phyloP scores from a whole-genome alignment of 2,329 filamentous ascomycete genomes.

The Aspergillus sojae region DNA sequence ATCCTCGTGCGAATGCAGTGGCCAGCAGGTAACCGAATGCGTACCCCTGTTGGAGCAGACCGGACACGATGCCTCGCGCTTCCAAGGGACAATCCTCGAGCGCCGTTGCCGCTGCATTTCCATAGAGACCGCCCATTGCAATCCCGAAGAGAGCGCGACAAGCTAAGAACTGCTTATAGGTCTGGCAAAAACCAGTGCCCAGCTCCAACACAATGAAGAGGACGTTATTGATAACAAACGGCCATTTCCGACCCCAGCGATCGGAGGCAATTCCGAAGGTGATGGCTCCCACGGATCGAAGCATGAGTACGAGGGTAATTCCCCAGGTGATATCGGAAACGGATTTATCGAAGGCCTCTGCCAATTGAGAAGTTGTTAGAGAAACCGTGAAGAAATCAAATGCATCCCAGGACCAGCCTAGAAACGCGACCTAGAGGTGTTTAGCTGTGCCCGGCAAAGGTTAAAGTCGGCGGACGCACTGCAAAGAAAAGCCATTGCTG shows the following conservation, averaged over 20 bases:
- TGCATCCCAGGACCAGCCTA: constrained; percentile 59
- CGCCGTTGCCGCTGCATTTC: constrained; percentile 64
- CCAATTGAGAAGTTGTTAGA: constrained; percentile 57
- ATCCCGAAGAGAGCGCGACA: constrained; percentile 64
- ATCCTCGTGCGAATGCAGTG: constrained; percentile 54
- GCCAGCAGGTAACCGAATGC: constrained; percentile 67
- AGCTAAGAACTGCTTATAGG: constrained; percentile 61
- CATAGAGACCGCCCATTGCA: constrained; percentile 66
- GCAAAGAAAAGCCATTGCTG: constrained; percentile 64
- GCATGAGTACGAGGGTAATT: constrained; percentile 61
- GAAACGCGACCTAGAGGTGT: constrained; percentile 37
- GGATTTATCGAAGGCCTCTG: constrained; percentile 55
- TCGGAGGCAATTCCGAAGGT: constrained; percentile 58
- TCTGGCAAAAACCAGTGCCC: constrained; percentile 61
- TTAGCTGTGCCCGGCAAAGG: constrained; percentile 5
- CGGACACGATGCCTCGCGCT: constrained; percentile 62
- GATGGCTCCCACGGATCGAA: constrained; percentile 61
- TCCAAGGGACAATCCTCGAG: constrained; percentile 63
- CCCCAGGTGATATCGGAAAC: constrained; percentile 65
- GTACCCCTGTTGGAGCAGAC: constrained; percentile 66
- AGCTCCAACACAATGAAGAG: constrained; percentile 65
- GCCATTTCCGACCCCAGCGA: constrained; percentile 61
- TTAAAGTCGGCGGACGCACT: constrained; percentile 24
- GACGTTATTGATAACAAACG: constrained; percentile 62
- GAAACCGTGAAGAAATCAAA: constrained; percentile 67